A percentile compares a stretch with the other conserved stretches of the same genome.
phyloP scores from a whole-genome alignment of 192 early-diverging fungal genomes.

The Gryganskiella cystojenkinii region DNA sequence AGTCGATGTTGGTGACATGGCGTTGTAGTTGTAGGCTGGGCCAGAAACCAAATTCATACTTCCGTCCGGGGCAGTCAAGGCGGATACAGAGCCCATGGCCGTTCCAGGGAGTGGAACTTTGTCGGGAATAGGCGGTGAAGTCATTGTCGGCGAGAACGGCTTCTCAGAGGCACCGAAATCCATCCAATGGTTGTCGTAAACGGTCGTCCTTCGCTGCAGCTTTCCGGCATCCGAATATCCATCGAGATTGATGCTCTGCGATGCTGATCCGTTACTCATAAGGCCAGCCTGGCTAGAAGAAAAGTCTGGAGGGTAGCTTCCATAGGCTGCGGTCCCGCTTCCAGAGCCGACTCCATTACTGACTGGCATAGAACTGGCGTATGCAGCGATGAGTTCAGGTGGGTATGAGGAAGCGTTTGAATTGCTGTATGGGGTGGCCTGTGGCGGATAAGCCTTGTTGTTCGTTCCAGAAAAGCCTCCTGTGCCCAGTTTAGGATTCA shows the following conservation, averaged over 20 bases:
- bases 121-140: slow-evolving; percentile 27
- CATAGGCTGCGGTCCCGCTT: not conserved
- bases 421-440: slow-evolving; percentile 39
- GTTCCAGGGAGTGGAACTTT: slow-evolving; percentile 23
- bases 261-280: not conserved
- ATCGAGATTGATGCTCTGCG: not conserved
- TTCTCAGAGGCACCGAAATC: slow-evolving; percentile 25
- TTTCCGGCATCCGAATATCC: not conserved
- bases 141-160: not conserved
- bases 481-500: slow-evolving; percentile 16
- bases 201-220: slow-evolving; percentile 20
- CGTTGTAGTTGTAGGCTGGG: not conserved
- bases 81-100: slow-evolving; percentile 11
- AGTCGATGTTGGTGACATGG: not conserved
- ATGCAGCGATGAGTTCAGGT: not conserved
- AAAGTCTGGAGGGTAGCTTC: not conserved
- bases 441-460: slow-evolving; percentile 34
- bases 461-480: no score
- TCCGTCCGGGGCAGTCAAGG: no score
- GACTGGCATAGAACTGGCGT: no score
- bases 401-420: slow-evolving; percentile 17
- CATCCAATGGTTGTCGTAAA: slow-evolving; percentile 46
- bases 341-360: not conserved
- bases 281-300: no score
- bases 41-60: no score